Base-by-base conservation (phyloP, 495 filamentous ascomycete genomes). In the Talaromyces borbonicus region DNA sequence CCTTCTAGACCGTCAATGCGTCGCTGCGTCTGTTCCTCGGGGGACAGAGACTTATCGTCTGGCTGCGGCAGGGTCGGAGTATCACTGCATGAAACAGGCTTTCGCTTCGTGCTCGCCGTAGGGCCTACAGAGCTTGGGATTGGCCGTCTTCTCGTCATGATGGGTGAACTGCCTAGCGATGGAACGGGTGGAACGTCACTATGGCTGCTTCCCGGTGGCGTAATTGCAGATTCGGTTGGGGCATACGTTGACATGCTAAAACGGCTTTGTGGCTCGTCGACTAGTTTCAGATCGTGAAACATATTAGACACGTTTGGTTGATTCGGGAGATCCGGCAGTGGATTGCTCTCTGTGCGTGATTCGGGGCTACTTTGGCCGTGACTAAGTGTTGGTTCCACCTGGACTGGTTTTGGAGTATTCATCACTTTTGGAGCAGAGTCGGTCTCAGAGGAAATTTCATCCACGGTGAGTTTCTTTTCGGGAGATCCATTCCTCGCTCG, bases 191-290 rank as follows among this genome's bases (percentile, higher is more conserved):
- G 62, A 1, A 62, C 56, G 14, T 52, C 54, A 15, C 56, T 40
- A n/a, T 65, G 56, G 31, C 61, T 51, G 24, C 66, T 76, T 9
- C 56, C 58, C 19, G 66, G 67, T 15, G 64, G 69, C 41, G 68
- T 76, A 19, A 66, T 55, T 40, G 65, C 67, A 15, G 54, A 56
- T 12, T 73, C 69, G 9, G 68, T 73, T 2, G 77, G 70, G n/a
- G 78, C 76, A 56, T 83, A 82, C 2, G 84, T 87, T 12, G 83
- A 83, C 37, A 79, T 65, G 59, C 81, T 87, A 66, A 86, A 87
- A 31, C 83, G 83, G 44, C 83, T 89, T 0, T 59, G 56, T 6
- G 79, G 82, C 40, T 81, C 70, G 18, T 58, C 49, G 27, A 55
- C 46, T 20, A 65, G 46, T 42, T 60, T 55, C 37, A 69, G 46